Conservation (phyloP, 805 yeast genomes). For the Lipomyces anomalus region DNA sequence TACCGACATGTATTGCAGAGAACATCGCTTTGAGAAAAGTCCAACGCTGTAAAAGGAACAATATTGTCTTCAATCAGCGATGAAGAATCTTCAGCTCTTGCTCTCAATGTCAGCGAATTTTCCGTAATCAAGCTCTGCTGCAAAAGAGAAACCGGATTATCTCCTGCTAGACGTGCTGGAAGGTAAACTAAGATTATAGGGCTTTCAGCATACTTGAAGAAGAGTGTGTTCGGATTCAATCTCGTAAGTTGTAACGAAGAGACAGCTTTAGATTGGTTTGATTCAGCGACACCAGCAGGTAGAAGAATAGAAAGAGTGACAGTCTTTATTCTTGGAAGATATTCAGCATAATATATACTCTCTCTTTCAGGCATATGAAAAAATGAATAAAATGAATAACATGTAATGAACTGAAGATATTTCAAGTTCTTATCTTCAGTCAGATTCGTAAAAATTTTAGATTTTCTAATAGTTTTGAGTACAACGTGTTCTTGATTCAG, state of each 20-base stretch:
- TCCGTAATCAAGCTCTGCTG: neutral
- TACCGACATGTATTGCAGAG: conserved; percentile 10
- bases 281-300: too few species aligned
- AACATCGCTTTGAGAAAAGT: conserved; percentile 3
- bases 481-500: too few species aligned
- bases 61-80: conserved; percentile 4
- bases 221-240: neutral
- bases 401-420: too few species aligned
- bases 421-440: too few species aligned
- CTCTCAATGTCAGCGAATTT: too few species aligned
- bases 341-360: conserved; percentile 10
- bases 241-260: neutral
- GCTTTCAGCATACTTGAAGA: neutral
- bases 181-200: conserved; percentile 2
- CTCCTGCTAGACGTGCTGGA: conserved; percentile 10
- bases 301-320: conserved; percentile 12
- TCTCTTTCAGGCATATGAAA: neutral
- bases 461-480: too few species aligned
- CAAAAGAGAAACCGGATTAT: conserved; percentile 10
- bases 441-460: too few species aligned
- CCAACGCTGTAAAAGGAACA: conserved; percentile 7
- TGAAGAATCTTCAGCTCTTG: neutral
- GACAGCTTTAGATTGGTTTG: too few species aligned
- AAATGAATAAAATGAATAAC: too few species aligned
- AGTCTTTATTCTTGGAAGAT: conserved; percentile 11